phyloP scores from a whole-genome alignment of 345 rosid species.

The Nasturtium officinale region DNA sequence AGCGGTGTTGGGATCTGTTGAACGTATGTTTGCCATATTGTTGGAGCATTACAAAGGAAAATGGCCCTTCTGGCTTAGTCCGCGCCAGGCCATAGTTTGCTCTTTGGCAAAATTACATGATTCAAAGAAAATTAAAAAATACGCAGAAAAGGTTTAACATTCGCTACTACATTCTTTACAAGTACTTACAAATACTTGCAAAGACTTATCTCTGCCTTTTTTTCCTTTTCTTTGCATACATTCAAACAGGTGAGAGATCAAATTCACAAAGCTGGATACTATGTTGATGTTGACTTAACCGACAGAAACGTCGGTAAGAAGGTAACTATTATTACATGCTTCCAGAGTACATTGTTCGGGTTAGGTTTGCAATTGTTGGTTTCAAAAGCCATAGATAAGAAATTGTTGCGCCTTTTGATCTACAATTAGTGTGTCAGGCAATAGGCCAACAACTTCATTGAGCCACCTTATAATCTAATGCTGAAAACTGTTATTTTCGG shows the following conservation, averaged over 20 bases:
- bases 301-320: constrained; percentile 73
- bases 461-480: no score
- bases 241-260: constrained; percentile 55
- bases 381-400: background rate
- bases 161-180: background rate
- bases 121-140: background rate
- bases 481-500: no score
- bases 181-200: background rate
- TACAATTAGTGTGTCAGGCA: no score
- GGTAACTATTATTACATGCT: constrained; percentile 45
- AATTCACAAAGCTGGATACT: constrained; percentile 66
- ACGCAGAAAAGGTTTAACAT: background rate
- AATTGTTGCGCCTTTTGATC: background rate
- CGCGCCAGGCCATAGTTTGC: constrained; percentile 1
- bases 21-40: constrained; percentile 80
- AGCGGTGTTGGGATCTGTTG: constrained; percentile 84
- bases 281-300: constrained; percentile 65
- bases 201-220: background rate
- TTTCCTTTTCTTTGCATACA: background rate
- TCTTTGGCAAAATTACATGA: background rate
- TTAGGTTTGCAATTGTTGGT: background rate
- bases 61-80: constrained; percentile 1
- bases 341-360: background rate
- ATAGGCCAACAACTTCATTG: no score
- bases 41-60: constrained; percentile 33